A percentile compares a stretch with the other conserved stretches of the same genome.
Conservation (phyloP, 2,329 filamentous ascomycete species). For the Alternaria postmessia region DNA sequence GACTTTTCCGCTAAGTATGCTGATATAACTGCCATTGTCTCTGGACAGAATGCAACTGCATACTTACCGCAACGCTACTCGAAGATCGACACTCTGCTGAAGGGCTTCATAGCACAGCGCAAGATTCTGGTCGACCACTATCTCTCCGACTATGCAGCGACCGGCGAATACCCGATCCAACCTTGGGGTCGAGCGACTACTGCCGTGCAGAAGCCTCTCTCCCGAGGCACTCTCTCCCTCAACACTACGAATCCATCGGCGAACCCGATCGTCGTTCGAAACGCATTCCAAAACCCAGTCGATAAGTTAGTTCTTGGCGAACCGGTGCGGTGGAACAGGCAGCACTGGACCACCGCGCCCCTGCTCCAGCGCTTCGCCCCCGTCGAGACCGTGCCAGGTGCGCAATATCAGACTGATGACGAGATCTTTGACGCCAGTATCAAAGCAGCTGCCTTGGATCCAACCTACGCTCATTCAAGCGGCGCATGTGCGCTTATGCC, state of each 20-base stretch:
- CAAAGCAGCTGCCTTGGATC: slow-evolving; percentile 6
- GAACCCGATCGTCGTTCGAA: slow-evolving; percentile 39
- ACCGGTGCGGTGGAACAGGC: slow-evolving; percentile 43
- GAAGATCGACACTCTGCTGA: slow-evolving; percentile 14
- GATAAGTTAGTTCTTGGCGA: slow-evolving; percentile 42
- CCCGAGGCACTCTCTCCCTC: slow-evolving; percentile 46
- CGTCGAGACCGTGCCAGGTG: slow-evolving; percentile 38
- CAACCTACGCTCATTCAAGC: slow-evolving; percentile 25
- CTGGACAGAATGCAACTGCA: slow-evolving; percentile 13
- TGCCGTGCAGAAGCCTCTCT: slow-evolving; percentile 25
- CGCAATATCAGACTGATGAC: slow-evolving; percentile 26
- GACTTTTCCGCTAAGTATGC: slow-evolving; percentile 17
- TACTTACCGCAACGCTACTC: slow-evolving; percentile 19
- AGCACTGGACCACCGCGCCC: slow-evolving; percentile 35
- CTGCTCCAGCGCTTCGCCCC: slow-evolving; percentile 42
- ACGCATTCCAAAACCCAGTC: slow-evolving; percentile 42
- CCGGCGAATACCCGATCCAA: slow-evolving; percentile 34
- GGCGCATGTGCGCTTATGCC: slow-evolving; percentile 34
- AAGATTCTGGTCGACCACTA: slow-evolving; percentile 17
- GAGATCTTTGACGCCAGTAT: slow-evolving; percentile 21
- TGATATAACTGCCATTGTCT: slow-evolving; percentile 13
- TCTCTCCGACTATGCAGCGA: slow-evolving; percentile 24
- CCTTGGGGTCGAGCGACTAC: slow-evolving; percentile 18
- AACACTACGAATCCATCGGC: slow-evolving; percentile 41
- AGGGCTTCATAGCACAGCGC: slow-evolving; percentile 20